phyloP scores from a whole-genome alignment of 1,139 yeast species.

The Ogataea hybrid region DNA sequence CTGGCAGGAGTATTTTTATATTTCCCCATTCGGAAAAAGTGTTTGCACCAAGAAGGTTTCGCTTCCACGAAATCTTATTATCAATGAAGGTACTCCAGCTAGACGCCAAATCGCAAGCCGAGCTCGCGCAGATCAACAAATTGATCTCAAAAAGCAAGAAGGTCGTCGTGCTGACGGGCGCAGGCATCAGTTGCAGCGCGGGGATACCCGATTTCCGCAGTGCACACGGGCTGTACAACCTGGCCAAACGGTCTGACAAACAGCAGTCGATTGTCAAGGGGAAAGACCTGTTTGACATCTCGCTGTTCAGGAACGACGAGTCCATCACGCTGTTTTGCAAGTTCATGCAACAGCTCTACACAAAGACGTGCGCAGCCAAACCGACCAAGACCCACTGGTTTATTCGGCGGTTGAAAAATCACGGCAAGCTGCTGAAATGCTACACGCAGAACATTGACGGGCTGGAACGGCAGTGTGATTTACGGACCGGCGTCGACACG shows the following conservation, averaged over 20 bases:
- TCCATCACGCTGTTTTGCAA: slow-evolving; percentile 72
- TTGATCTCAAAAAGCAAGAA: slow-evolving; percentile 37
- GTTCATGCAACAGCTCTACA: slow-evolving; percentile 72
- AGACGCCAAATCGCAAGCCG: slow-evolving; percentile 14
- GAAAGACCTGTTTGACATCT: slow-evolving; percentile 85
- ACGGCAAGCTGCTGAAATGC: slow-evolving; percentile 72
- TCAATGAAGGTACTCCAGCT: slow-evolving; percentile 24
- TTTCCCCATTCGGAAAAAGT: slow-evolving; percentile 6
- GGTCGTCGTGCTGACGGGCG: slow-evolving; percentile 75
- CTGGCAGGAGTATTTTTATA: slow-evolving; percentile 8
- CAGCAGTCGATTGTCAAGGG: slow-evolving; percentile 61
- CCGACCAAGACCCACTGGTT: slow-evolving; percentile 87
- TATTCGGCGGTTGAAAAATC: slow-evolving; percentile 60
- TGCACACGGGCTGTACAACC: slow-evolving; percentile 74
- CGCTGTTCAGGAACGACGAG: slow-evolving; percentile 66
- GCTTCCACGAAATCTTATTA: slow-evolving; percentile 1
- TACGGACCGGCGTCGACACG: slow-evolving; percentile 28
- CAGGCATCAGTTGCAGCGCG: slow-evolving; percentile 94
- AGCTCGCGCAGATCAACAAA: slow-evolving; percentile 17
- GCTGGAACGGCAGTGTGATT: slow-evolving; percentile 45
- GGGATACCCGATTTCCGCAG: slow-evolving; percentile 96
- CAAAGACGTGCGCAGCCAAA: slow-evolving; percentile 58
- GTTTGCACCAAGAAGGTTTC: slow-evolving; percentile 6
- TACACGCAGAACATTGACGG: slow-evolving; percentile 83
- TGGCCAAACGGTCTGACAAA: slow-evolving; percentile 57